Conservation (phyloP, 164 flowering plant genomes). For the Echeveria elegans region DNA sequence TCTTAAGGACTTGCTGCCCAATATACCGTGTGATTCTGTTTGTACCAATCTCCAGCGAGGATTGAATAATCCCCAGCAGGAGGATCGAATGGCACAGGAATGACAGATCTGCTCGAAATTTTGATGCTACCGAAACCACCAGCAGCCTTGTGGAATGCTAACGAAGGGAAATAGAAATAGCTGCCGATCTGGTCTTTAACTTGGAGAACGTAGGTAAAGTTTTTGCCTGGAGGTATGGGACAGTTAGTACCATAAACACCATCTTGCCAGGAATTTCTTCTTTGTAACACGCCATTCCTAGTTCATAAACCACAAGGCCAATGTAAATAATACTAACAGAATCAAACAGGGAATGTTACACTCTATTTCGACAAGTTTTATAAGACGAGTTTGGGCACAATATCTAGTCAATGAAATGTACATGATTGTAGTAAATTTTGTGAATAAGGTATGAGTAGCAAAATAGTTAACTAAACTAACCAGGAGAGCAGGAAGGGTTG, state of each 20-base stretch:
- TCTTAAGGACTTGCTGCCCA: background rate
- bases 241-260: conserved; percentile 59
- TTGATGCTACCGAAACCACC: conserved; percentile 51
- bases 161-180: conserved; percentile 54
- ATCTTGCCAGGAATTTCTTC: conserved; percentile 63
- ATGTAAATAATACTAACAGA: too few relatives aligned
- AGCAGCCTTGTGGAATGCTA: conserved; percentile 52
- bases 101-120: conserved; percentile 35
- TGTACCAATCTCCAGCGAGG: conserved; percentile 52
- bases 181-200: conserved; percentile 64
- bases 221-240: conserved; percentile 51
- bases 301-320: background rate
- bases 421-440: too few relatives aligned
- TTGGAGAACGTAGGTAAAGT: conserved; percentile 50
- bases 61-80: conserved; percentile 51
- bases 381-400: too few relatives aligned
- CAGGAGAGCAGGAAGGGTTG: conserved; percentile 42
- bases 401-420: too few relatives aligned
- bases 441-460: background rate
- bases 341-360: background rate
- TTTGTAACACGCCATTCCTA: conserved; percentile 58
- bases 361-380: too few relatives aligned
- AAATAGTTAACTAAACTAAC: conserved; percentile 20
- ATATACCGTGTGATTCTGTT: conserved; percentile 39
- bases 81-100: conserved; percentile 50